A percentile compares a stretch with the other conserved stretches of the same genome.
Evolutionary conservation across 1,139 yeast genomes (phyloP).

Genomic region (Casaregolazyma lundiana): DNA sequence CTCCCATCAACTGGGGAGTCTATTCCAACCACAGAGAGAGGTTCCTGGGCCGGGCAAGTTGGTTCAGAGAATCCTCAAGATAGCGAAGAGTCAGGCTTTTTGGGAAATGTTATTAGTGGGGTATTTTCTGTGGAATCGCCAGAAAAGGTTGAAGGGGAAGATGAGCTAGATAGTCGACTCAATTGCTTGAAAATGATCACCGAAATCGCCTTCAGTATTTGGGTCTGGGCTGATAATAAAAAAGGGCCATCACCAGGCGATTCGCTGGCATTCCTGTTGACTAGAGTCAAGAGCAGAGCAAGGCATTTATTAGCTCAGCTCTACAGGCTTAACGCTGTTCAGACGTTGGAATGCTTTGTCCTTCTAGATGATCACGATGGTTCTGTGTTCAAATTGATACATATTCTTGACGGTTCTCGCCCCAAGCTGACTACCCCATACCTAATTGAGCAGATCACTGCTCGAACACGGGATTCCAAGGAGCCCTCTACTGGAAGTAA

Average conservation of each 20-base stretch:
- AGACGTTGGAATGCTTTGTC: constrained; percentile 59
- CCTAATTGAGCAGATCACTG: constrained; percentile 51
- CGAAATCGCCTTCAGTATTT: constrained; percentile 52
- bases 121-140: constrained; percentile 81
- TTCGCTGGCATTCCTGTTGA: constrained; percentile 56
- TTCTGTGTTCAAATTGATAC: constrained; percentile 51
- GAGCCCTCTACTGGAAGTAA: neutral
- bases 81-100: constrained; percentile 37
- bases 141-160: constrained; percentile 48
- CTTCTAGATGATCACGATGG: constrained; percentile 23
- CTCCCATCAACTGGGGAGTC: constrained; percentile 50
- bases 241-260: constrained; percentile 20
- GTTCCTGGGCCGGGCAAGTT: neutral
- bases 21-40: neutral
- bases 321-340: constrained; percentile 66
- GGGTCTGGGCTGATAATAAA: constrained; percentile 69
- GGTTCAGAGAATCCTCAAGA: neutral
- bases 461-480: constrained; percentile 31
- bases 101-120: constrained; percentile 77
- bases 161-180: constrained; percentile 49
- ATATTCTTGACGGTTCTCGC: constrained; percentile 80
- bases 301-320: constrained; percentile 65
- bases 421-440: constrained; percentile 72
- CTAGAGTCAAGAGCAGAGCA: constrained; percentile 67
- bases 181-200: constrained; percentile 62